Evolutionary conservation across 176 grass and related monocot species (phyloP), one percentile per base, ranked within the genome.

Genomic region (Eremochloa ophiuroides): DNA sequence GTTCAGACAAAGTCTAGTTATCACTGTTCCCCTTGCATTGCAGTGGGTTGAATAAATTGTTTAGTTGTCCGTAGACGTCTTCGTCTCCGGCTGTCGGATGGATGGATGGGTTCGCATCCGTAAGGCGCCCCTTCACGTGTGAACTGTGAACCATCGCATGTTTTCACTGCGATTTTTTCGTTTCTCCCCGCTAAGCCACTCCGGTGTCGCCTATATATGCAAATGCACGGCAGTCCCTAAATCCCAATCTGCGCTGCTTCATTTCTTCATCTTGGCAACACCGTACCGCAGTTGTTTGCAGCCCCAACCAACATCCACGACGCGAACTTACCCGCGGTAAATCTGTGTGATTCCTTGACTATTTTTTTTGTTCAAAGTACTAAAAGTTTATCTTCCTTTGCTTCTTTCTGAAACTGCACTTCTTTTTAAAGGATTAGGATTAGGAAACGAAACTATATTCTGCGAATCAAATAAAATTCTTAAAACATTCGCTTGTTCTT

Each of bases 41-140:
- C 56, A 98, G 95, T 98, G 95, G 92, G 90, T 98, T 29, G 68
- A 79, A 71, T 83, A 94, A 59, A 93, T 93, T 74, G 90, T n/a
- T n/a, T n/a, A n/a, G 95, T 72, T n/a, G n/a, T n/a, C 16, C 31
- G 44, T 37, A 44, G 2, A 40, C 68, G 28, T 42, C 55, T 78
- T 78, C 11, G 40, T 62, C 41, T 73, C 35, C 28, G 0, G 15
- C 15, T 37, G n/a, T n/a, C n/a, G n/a, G n/a, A n/a, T n/a, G 11
- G 11, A 48, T 41, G 1, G 14, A 39, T 31, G 2, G 0, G 12
- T 66, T 82, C 66, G 10, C 68, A 79, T 38, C 34, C 34, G 2
- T 30, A 10, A 14, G 39, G 56, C 12, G 48, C 12, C 41, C 0
- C 43, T 26, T 69, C 38, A 47, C 29, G 62, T 34, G 71, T 34